These are phyloP conservation scores for Coemansia biformis DNA, from an alignment of 192 early-diverging fungal species.

Conservation along the genomic window DNA sequence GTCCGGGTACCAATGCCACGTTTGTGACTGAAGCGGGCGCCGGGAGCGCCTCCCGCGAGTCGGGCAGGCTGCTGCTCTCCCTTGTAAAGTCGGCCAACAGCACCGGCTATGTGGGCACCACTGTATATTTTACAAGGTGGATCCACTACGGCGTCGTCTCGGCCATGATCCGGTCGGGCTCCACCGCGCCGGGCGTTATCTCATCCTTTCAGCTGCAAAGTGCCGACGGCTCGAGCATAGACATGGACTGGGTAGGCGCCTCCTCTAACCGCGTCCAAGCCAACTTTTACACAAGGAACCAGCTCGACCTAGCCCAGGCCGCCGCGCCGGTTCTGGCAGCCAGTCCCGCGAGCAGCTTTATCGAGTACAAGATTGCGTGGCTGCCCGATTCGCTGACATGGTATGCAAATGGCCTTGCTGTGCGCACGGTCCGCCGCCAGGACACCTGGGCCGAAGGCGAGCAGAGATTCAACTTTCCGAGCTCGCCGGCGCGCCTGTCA, in stretches of 20 bases:
- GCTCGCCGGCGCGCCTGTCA: slow-evolving; percentile 42
- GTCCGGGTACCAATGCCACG: slow-evolving; percentile 9
- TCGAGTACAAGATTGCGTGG: slow-evolving; percentile 60
- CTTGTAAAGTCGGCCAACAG: slow-evolving; percentile 38
- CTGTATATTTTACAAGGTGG: slow-evolving; percentile 44
- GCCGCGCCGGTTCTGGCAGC: slow-evolving; percentile 13
- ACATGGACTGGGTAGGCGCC: slow-evolving; percentile 58
- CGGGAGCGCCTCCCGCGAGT: slow-evolving; percentile 37
- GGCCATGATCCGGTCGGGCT: slow-evolving; percentile 53
- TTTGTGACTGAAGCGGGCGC: slow-evolving; percentile 55
- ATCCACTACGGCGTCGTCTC: slow-evolving; percentile 58
- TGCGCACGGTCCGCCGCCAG: slow-evolving; percentile 50
- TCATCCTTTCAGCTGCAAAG: slow-evolving; percentile 57
- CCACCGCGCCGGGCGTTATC: slow-evolving; percentile 52
- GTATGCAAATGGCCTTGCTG: slow-evolving; percentile 52
- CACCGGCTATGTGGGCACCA: slow-evolving; percentile 44
- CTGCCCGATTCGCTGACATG: slow-evolving; percentile 55
- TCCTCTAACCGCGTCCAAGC: slow-evolving; percentile 54
- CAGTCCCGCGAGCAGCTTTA: slow-evolving; percentile 47
- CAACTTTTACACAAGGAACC: slow-evolving; percentile 54
- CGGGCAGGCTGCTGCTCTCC: slow-evolving; percentile 41
- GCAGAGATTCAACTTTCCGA: slow-evolving; percentile 47
- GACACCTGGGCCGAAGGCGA: slow-evolving; percentile 51
- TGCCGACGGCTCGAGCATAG: slow-evolving; percentile 55
- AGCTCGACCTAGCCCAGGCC: slow-evolving; percentile 36